Evolutionary conservation across 306 rosid species (phyloP), one percentile per base, ranked within the genome.

Genomic region (Cucurbita maxima): DNA sequence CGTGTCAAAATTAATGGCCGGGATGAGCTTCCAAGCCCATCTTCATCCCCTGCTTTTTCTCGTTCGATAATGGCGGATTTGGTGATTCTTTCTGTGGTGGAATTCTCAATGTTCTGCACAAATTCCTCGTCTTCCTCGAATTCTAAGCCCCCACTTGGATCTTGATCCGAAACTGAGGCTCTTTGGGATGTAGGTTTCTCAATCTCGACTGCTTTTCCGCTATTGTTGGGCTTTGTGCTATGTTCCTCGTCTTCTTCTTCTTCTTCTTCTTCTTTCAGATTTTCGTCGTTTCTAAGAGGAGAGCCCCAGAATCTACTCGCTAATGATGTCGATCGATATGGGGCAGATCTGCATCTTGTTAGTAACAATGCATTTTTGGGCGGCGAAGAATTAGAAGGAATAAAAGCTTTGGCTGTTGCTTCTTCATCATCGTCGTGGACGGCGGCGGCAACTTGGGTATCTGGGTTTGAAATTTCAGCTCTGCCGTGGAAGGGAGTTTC

Each of bases 251-350:
- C 85, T 55, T 64, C 71, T 55, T 77, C 71, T 53, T 41, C 43
- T 63, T 59, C 50, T 2, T 61, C 85, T 57, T 68, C 41, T 2
- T 67, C 50, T 2, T 30, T 30, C 34, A 30, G 34, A 63, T 81
- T 63, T 20, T 82, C 83, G 64, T 87, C 87, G 8, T 18, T 73
- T 58, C 69, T 73, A 0, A 69, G 10, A 0, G 97, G 96, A 9
- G 98, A 91, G 56, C 88, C 80, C 96, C 85, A 87, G 69, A 92
- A 90, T 79, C 90, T 86, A 40, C 84, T 53, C 4, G 90, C 93
- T 38, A 95, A 60, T 40, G 99, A 95, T 0, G 97, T 91, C 55
- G 99, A 88, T 75, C 97, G 87, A 72, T 89, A 85, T 8, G 98
- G 97, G 47, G 92, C 90, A 34, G 97, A 93, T 83, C 91, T 88